Evolutionary conservation across 2,329 filamentous ascomycete species (phyloP).

Genomic region (Apiospora malaysiana): DNA sequence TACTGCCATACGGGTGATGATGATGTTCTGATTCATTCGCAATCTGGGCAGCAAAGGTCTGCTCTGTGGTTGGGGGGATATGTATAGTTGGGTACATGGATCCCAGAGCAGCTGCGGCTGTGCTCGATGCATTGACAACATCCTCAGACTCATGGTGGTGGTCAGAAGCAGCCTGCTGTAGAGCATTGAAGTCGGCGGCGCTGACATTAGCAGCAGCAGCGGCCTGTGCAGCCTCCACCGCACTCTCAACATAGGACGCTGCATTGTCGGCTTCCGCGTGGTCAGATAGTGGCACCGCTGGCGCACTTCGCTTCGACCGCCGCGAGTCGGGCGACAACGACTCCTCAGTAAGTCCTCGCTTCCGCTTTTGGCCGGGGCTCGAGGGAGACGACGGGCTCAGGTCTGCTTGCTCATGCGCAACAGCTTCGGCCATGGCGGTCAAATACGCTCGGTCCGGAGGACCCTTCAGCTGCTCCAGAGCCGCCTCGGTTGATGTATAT

Average conservation of each 20-base stretch:
- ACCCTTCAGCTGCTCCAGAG: conserved; percentile 39
- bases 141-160: conserved; percentile 50
- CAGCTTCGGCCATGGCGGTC: conserved; percentile 53
- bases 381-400: conserved; percentile 45
- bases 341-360: conserved; percentile 52
- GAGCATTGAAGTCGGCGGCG: conserved; percentile 61
- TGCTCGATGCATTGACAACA: conserved; percentile 61
- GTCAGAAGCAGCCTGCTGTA: conserved; percentile 58
- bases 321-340: conserved; percentile 54
- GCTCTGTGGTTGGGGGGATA: conserved; percentile 62
- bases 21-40: conserved; percentile 46
- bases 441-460: conserved; percentile 40
- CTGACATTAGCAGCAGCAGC: conserved; percentile 49
- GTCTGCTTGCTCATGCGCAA: conserved; percentile 54
- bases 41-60: conserved; percentile 63
- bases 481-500: conserved; percentile 40
- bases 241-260: conserved; percentile 60
- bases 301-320: conserved; percentile 56
- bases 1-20: conserved; percentile 36
- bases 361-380: conserved; percentile 59
- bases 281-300: conserved; percentile 50
- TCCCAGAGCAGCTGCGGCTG: conserved; percentile 63
- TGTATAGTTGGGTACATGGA: conserved; percentile 65
- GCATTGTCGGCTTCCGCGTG: conserved; percentile 47
- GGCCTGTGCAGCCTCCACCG: conserved; percentile 53